phyloP scores from a whole-genome alignment of 768 basidiomycete genomes.

The Sarcodon aspratus region DNA sequence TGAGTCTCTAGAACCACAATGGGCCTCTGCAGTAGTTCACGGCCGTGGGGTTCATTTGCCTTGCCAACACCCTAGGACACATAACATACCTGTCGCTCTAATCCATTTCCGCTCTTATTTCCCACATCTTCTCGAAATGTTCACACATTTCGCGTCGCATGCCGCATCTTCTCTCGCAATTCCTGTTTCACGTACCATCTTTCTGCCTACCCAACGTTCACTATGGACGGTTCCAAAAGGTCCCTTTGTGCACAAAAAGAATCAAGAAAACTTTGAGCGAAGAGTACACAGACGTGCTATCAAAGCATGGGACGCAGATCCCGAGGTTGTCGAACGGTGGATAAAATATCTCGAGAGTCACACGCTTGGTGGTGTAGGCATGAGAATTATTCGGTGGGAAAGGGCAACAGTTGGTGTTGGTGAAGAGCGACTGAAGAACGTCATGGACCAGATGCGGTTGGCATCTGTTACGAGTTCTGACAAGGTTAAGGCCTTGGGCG shows the following conservation, averaged over 20 bases:
- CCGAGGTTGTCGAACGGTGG: conserved; percentile 71
- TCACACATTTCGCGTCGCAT: conserved; percentile 74
- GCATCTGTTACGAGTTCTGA: conserved; percentile 14
- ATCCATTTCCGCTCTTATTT: conserved; percentile 80
- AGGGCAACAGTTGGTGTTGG: conserved; percentile 44
- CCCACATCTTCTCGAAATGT: conserved; percentile 56
- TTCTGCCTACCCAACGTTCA: conserved; percentile 62
- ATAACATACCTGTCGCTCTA: conserved; percentile 66
- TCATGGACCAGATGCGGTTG: conserved; percentile 22
- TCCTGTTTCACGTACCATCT: conserved; percentile 52
- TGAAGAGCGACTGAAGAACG: conserved; percentile 22
- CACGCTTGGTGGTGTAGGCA: conserved; percentile 76
- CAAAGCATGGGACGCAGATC: conserved; percentile 85
- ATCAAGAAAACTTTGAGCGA: conserved; percentile 91
- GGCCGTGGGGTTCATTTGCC: conserved; percentile 49
- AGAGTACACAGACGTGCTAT: conserved; percentile 74
- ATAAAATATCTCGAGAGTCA: conserved; percentile 67
- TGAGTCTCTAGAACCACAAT: conserved; percentile 20
- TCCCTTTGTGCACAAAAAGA: conserved; percentile 90
- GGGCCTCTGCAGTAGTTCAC: conserved; percentile 45
- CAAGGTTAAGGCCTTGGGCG: conserved; percentile 20
- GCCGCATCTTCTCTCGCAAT: conserved; percentile 80
- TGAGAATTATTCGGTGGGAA: conserved; percentile 75
- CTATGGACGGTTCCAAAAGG: conserved; percentile 80
- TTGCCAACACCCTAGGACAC: conserved; percentile 44